Conservation (phyloP, 768 basidiomycete genomes). For the Lactarius akahatsu region DNA sequence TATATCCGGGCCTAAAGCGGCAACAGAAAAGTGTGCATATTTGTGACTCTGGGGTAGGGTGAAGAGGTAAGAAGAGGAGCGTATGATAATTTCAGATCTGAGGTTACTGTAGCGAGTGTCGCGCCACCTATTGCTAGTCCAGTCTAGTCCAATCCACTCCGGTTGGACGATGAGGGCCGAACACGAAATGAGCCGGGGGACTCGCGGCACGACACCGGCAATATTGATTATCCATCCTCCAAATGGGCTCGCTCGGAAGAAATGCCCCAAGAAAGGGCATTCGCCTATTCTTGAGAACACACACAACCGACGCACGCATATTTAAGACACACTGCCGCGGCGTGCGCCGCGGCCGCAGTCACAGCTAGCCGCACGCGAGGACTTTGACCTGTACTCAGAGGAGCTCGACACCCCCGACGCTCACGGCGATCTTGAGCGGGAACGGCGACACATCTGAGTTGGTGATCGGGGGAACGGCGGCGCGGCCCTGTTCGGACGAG, state of each 20-base stretch:
- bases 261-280: not conserved
- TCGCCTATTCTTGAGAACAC: not conserved
- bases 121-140: not conserved
- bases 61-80: not conserved
- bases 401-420: slow-evolving; percentile 65
- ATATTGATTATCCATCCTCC: not conserved
- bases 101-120: not conserved
- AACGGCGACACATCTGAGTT: slow-evolving; percentile 73
- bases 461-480: slow-evolving; percentile 77
- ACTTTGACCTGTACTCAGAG: slow-evolving; percentile 56
- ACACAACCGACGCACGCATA: not conserved
- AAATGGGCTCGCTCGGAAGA: not conserved
- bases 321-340: too few species aligned
- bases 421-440: slow-evolving; percentile 68
- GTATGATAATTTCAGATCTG: not conserved
- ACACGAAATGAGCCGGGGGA: not conserved
- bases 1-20: not conserved
- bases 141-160: not conserved
- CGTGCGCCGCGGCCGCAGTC: not conserved
- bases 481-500: slow-evolving; percentile 72
- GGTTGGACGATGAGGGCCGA: not conserved
- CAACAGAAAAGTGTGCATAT: not conserved
- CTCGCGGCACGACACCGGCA: not conserved
- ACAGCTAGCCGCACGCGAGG: slow-evolving; percentile 36
- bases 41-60: not conserved